Evolutionary conservation across 352 stramenopile genomes (phyloP).

Genomic region (Pythium chondricola): DNA sequence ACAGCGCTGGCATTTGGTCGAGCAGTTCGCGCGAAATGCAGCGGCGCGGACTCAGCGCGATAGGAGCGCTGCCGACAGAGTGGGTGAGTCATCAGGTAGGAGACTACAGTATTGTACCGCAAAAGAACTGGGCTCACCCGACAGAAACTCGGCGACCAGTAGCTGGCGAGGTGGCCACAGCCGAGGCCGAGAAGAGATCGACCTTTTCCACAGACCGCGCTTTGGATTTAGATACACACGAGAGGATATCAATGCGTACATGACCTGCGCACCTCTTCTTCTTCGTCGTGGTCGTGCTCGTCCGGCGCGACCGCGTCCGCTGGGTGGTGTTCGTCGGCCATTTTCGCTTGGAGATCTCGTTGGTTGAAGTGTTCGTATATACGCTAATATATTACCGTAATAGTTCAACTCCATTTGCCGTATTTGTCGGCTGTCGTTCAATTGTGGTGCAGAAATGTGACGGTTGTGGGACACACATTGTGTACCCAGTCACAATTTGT

Average conservation of each 20-base stretch:
- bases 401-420: too few relatives aligned
- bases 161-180: constrained; percentile 2
- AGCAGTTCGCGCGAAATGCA: constrained; percentile 66
- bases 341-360: background rate
- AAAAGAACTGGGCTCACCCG: background rate
- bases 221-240: too few relatives aligned
- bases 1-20: constrained; percentile 63
- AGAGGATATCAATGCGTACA: too few relatives aligned
- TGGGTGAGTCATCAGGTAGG: background rate
- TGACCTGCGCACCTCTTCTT: too few relatives aligned
- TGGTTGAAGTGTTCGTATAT: constrained; percentile 1
- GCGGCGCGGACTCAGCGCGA: constrained; percentile 29
- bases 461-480: too few relatives aligned
- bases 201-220: too few relatives aligned
- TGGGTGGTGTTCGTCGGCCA: constrained; percentile 2
- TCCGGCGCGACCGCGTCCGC: background rate
- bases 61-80: background rate
- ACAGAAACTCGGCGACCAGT: constrained; percentile 1
- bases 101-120: background rate
- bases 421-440: background rate
- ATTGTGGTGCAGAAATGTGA: too few relatives aligned
- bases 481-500: too few relatives aligned
- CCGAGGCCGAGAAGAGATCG: constrained; percentile 11
- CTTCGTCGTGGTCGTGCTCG: background rate
- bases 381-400: constrained; percentile 2